These are phyloP conservation scores for Pelargonium citronellum DNA, from an alignment of 441 rosid genomes.

Conservation along the genomic window DNA sequence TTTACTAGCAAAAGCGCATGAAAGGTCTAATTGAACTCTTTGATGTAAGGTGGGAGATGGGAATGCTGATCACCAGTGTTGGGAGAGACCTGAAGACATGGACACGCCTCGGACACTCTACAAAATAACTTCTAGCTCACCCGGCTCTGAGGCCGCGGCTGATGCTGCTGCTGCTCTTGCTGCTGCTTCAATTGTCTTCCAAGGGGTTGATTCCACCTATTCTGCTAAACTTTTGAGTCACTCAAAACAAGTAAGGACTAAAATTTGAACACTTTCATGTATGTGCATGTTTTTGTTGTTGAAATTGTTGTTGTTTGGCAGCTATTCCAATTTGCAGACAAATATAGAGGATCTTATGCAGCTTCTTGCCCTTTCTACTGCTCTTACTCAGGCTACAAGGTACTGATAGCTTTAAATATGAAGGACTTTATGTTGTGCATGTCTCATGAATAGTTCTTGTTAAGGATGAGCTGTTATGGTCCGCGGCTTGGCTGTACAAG, in stretches of 20 bases:
- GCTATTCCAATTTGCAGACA: conserved; percentile 61
- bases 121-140: conserved; percentile 38
- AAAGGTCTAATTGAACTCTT: no score
- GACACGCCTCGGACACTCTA: conserved; percentile 49
- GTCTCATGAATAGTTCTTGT: no score
- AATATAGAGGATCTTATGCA: conserved; percentile 47
- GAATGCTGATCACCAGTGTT: conserved; percentile 50
- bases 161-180: conserved; percentile 68
- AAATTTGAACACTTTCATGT: no score
- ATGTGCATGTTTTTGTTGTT: background rate
- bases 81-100: conserved; percentile 76
- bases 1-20: no score
- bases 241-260: conserved; percentile 34
- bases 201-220: conserved; percentile 31
- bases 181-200: conserved; percentile 49
- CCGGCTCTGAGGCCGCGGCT: conserved; percentile 52
- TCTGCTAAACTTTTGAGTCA: conserved; percentile 39
- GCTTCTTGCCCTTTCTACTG: conserved; percentile 87
- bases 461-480: conserved; percentile 61
- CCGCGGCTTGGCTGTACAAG: conserved; percentile 52
- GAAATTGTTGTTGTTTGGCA: conserved; percentile 12
- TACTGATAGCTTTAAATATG: conserved; percentile 12
- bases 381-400: conserved; percentile 82
- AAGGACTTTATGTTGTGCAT: no score
- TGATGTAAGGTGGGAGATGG: conserved; percentile 52